Conservation (phyloP, 805 yeast species). For the Starmerella ratchasimensis region DNA sequence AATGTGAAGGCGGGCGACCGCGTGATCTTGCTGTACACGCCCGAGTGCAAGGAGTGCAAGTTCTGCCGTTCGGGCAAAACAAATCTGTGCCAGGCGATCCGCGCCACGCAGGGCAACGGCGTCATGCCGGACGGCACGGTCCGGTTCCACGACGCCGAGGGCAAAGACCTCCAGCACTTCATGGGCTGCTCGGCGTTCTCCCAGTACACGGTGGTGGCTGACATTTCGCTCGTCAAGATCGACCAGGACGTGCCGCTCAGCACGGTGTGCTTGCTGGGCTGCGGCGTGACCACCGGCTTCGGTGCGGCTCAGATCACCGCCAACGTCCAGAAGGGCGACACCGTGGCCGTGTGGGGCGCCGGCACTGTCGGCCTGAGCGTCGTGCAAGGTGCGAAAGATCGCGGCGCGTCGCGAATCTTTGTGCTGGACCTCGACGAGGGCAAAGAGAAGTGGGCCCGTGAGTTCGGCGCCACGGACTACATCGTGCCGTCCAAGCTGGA, state of each 20-base stretch:
- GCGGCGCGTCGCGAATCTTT: conserved; percentile 64
- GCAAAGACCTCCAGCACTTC: conserved; percentile 74
- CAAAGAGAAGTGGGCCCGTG: conserved; percentile 71
- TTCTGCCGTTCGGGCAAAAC: conserved; percentile 93
- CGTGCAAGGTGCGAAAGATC: conserved; percentile 81
- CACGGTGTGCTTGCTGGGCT: conserved; percentile 83
- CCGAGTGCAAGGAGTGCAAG: conserved; percentile 91
- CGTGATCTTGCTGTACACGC: conserved; percentile 88
- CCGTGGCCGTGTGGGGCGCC: conserved; percentile 92
- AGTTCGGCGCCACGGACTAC: conserved; percentile 93
- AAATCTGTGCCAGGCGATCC: conserved; percentile 85
- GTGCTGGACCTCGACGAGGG: conserved; percentile 77
- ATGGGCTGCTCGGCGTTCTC: conserved; percentile 98
- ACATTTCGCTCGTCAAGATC: conserved; percentile 88
- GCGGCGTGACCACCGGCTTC: conserved; percentile 97
- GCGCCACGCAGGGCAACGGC: conserved; percentile 97
- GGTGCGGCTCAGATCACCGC: conserved; percentile 97
- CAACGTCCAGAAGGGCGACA: conserved; percentile 77
- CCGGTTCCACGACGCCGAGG: conserved; percentile 57
- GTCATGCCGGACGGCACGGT: conserved; percentile 97
- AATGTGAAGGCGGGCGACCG: conserved; percentile 84
- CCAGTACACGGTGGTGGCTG: conserved; percentile 96
- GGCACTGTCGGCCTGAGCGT: conserved; percentile 96
- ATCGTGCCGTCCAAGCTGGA: conserved; percentile 63
- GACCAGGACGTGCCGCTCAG: conserved; percentile 72